phyloP scores from a whole-genome alignment of 805 yeast species.

The Teunomyces pallodes region DNA sequence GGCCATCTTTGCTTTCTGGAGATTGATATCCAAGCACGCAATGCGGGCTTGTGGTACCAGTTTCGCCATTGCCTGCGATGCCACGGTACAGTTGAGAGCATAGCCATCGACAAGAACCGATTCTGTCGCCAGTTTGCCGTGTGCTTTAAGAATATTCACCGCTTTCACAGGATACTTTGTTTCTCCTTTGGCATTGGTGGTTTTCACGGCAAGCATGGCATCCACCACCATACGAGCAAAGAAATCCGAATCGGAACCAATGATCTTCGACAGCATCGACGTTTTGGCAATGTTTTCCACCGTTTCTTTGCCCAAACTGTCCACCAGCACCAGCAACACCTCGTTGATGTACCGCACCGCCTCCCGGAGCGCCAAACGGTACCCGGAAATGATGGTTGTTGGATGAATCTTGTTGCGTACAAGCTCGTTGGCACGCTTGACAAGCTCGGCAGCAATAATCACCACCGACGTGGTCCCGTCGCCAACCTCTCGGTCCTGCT shows the following conservation, averaged over 20 bases:
- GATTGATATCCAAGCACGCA: conserved; percentile 86
- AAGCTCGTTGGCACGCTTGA: conserved; percentile 89
- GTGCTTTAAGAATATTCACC: conserved; percentile 92
- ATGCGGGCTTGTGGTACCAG: conserved; percentile 68
- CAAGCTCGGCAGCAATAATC: conserved; percentile 87
- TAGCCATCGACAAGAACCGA: conserved; percentile 88
- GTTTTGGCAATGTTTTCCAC: conserved; percentile 91
- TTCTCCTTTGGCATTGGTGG: conserved; percentile 85
- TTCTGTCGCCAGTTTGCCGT: conserved; percentile 89
- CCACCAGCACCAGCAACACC: conserved; percentile 78
- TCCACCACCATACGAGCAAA: conserved; percentile 91
- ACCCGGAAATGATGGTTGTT: conserved; percentile 95
- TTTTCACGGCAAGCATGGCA: conserved; percentile 91
- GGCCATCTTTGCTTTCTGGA: conserved; percentile 96
- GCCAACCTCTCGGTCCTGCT: conserved; percentile 98
- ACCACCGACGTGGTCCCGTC: conserved; percentile 98
- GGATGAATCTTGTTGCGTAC: conserved; percentile 96
- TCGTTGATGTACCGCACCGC: conserved; percentile 84
- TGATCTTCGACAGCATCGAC: conserved; percentile 94
- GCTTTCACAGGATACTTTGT: conserved; percentile 94
- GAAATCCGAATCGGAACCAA: conserved; percentile 90
- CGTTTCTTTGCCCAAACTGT: conserved; percentile 76
- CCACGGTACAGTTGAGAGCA: conserved; percentile 95
- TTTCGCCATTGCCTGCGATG: conserved; percentile 94
- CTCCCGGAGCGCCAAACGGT: conserved; percentile 88